A percentile compares a stretch with the other conserved stretches of the same genome.
Conservation (phyloP, 768 basidiomycete genomes). For the Auriculariales sp. region DNA sequence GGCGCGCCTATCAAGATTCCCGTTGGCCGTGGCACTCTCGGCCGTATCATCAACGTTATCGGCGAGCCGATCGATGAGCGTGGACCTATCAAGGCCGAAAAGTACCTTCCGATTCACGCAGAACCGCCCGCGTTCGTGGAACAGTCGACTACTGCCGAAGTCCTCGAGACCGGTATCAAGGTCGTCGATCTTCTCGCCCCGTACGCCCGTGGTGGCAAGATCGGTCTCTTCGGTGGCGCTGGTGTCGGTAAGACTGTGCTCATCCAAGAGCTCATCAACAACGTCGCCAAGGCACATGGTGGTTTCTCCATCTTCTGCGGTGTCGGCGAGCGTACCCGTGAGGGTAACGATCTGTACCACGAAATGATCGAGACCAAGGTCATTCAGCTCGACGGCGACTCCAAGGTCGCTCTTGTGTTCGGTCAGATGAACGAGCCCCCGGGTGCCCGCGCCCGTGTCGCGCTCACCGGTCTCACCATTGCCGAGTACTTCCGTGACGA, state of each 20-base stretch:
- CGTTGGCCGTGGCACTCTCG: conserved; percentile 86
- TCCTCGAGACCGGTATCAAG: conserved; percentile 99
- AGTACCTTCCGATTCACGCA: conserved; percentile 85
- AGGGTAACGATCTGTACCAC: conserved; percentile 98
- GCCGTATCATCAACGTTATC: conserved; percentile 99
- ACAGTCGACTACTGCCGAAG: conserved; percentile 97
- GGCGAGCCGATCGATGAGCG: conserved; percentile 99
- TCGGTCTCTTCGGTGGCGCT: conserved; percentile 99
- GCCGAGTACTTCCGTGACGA: conserved; percentile 99
- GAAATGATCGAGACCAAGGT: conserved; percentile 99
- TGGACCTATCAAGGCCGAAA: conserved; percentile 95
- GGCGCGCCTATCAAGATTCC: conserved; percentile 94
- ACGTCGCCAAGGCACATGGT: conserved; percentile 99
- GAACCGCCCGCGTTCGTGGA: conserved; percentile 96
- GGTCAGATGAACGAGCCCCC: conserved; percentile 99
- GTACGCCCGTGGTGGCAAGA: conserved; percentile 99
- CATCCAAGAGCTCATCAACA: conserved; percentile 99
- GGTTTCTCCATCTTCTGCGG: conserved; percentile 99
- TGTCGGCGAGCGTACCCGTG: conserved; percentile 99
- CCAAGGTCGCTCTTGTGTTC: conserved; percentile 99
- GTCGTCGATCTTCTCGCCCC: conserved; percentile 99
- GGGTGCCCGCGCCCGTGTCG: conserved; percentile 99
- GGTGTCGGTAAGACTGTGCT: conserved; percentile 99
- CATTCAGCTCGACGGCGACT: conserved; percentile 99
- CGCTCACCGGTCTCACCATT: conserved; percentile 96